Conservation (phyloP, 768 basidiomycete genomes). For the Pleurotus platypus region DNA sequence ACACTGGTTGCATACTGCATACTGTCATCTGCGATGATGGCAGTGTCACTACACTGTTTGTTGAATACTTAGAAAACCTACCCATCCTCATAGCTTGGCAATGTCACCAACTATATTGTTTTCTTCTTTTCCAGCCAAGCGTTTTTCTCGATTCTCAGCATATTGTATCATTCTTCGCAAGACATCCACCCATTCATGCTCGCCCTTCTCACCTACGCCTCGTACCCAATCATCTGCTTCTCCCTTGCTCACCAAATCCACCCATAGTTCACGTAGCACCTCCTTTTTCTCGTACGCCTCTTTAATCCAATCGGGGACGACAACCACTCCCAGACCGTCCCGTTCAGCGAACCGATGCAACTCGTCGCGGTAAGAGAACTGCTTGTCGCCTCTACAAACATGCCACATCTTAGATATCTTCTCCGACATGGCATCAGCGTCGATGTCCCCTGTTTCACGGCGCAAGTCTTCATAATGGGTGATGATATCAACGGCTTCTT, state of each 20-base stretch:
- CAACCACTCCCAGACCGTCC: conserved; percentile 18
- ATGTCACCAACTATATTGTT: neutral
- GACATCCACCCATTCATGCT: conserved; percentile 59
- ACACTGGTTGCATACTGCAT: too few relatives aligned
- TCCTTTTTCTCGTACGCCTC: conserved; percentile 48
- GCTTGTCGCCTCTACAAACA: conserved; percentile 43
- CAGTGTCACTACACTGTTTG: too few relatives aligned
- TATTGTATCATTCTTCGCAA: conserved; percentile 28
- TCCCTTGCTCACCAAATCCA: conserved; percentile 48
- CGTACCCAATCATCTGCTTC: conserved; percentile 58
- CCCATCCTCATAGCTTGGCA: conserved; percentile 1
- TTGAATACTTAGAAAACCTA: too few relatives aligned
- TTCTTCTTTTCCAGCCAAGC: conserved; percentile 6
- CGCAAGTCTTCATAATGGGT: conserved; percentile 44
- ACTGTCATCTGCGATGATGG: too few relatives aligned
- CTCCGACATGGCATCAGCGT: conserved; percentile 17
- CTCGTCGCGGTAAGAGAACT: conserved; percentile 66
- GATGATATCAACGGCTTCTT: conserved; percentile 47
- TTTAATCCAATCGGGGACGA: conserved; percentile 54
- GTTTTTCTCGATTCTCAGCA: conserved; percentile 13
- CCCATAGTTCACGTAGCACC: conserved; percentile 54
- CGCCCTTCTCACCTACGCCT: conserved; percentile 51
- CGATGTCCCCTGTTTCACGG: conserved; percentile 20
- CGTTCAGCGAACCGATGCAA: conserved; percentile 45
- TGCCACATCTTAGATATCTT: conserved; percentile 57